Conservation (phyloP, 176 grass and related monocot species). For the Typha latifolia region DNA sequence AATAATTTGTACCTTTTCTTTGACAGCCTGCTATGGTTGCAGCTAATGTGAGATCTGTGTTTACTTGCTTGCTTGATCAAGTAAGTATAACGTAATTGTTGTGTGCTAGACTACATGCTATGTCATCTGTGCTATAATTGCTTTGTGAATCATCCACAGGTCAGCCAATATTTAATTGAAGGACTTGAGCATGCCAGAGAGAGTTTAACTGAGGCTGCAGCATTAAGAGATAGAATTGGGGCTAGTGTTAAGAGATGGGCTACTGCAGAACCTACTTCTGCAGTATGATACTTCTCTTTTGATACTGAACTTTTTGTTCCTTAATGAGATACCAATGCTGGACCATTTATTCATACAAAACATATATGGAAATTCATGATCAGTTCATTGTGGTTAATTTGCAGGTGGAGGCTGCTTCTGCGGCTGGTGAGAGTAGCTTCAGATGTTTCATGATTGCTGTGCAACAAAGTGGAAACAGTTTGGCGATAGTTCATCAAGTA, state of each 20-base stretch:
- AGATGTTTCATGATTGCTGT: conserved; percentile 93
- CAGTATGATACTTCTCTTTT: conserved; percentile 38
- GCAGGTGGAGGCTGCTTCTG: conserved; percentile 79
- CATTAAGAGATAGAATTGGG: conserved; percentile 66
- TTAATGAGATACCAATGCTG: too few relatives aligned
- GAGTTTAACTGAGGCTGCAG: conserved; percentile 80
- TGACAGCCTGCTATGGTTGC: conserved; percentile 72
- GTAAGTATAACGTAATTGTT: conserved; percentile 37
- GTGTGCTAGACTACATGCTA: neutral
- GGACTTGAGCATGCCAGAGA: conserved; percentile 88
- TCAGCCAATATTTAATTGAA: conserved; percentile 92
- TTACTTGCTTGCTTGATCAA: conserved; percentile 93
- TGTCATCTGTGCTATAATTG: conserved; percentile 1
- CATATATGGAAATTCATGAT: neutral
- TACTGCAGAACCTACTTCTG: conserved; percentile 68
- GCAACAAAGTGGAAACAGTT: conserved; percentile 83
- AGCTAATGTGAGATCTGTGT: conserved; percentile 64
- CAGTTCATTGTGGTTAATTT: conserved; percentile 25
- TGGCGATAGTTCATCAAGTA: conserved; percentile 97
- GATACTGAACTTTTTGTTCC: too few relatives aligned
- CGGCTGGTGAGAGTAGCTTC: conserved; percentile 85
- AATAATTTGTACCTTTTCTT: conserved; percentile 22
- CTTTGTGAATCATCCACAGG: conserved; percentile 23
- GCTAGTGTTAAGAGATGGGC: conserved; percentile 92
- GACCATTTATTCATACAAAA: too few relatives aligned